Evolutionary conservation across 2,329 filamentous ascomycete species (phyloP), one percentile per base, ranked within the genome.

Genomic region (Mycosphaerella sp.): DNA sequence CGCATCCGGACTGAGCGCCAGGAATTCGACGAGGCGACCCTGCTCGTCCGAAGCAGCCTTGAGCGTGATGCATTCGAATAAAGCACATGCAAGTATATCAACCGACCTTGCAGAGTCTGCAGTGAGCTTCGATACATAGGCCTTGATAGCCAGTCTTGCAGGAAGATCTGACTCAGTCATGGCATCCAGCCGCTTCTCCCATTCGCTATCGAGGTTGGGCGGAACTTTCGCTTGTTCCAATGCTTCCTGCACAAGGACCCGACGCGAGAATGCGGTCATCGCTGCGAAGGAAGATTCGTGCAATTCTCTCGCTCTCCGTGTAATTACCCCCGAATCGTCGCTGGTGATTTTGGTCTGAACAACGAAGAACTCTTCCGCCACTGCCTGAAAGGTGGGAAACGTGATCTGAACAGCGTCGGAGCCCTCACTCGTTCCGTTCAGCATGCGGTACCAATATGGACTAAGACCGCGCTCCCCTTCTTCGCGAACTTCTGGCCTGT

Each of bases 381-480:
- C 60, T 13, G 68, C 64, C 32, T 69, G 64, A 55, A 79, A 77
- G 10, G 69, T 62, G 6, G 76, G 76, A 44, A 73, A 66, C 1
- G 16, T 52, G n/a, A 67, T 63, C 17, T 66, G 67, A 3, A 59
- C 54, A 6, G 50, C 49, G 7, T 61, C 57, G 1, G 53, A 41
- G 1, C 54, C 53, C 1, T 59, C 55, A 14, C 58, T 70, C 3
- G 66, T 58, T 3, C 65, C 49, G 72, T 85, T 84, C 10, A 84
- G 69, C 64, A 85, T 78, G 41, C 74, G 71, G 61, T 85, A 84
- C 82, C 82, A 86, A 63, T 86, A 85, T 9, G 84, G 83, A 68
- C 95, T 89, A 3, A 96, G 76, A 0, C 93, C 93, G 67, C 89
- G 90, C 55, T 82, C 84, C 1, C 89, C 93, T 71, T 97, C 91